Percentiles rank a stretch among this genome's conserved stretches.
Evolutionary conservation across 441 rosid species (phyloP).

Genomic region (Syzygium syzygioides): DNA sequence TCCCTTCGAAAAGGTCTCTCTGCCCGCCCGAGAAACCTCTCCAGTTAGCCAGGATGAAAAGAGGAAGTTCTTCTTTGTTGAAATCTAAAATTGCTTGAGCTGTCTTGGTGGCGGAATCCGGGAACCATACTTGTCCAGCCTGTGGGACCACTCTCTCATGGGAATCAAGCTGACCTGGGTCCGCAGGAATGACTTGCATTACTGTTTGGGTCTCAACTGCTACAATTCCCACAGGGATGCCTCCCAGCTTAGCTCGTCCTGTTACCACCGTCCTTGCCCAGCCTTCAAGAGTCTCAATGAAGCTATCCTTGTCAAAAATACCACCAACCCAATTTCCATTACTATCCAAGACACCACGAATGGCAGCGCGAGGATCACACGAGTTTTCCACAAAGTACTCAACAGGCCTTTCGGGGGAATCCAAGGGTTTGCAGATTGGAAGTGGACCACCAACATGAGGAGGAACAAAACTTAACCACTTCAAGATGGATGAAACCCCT

Average conservation of each 20-base stretch:
- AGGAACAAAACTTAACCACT: slow-evolving; percentile 94
- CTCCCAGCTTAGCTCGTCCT: slow-evolving; percentile 99
- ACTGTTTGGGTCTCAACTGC: slow-evolving; percentile 99
- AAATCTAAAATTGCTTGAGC: slow-evolving; percentile 98
- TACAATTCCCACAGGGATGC: slow-evolving; percentile 95
- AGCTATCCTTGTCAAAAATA: slow-evolving; percentile 91
- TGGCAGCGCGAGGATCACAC: slow-evolving; percentile 98
- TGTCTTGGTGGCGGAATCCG: slow-evolving; percentile 97
- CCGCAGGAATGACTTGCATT: slow-evolving; percentile 99
- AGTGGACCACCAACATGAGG: slow-evolving; percentile 69
- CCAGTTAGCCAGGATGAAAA: slow-evolving; percentile 98
- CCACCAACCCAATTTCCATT: slow-evolving; percentile 95
- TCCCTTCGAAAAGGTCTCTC: slow-evolving; percentile 98
- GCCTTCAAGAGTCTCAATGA: slow-evolving; percentile 92
- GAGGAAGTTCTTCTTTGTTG: slow-evolving; percentile 92
- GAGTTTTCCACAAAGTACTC: slow-evolving; percentile 87
- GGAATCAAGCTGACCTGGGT: slow-evolving; percentile 99
- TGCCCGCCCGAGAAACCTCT: slow-evolving; percentile 99
- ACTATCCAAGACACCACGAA: slow-evolving; percentile 57
- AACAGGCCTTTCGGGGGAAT: slow-evolving; percentile 86
- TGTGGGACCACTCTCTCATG: slow-evolving; percentile 98
- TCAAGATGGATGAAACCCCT: slow-evolving; percentile 89
- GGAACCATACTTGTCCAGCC: slow-evolving; percentile 99
- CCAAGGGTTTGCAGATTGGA: slow-evolving; percentile 58
- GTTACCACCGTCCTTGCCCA: slow-evolving; percentile 99